These are phyloP conservation scores for Coemansia sp. DNA, from an alignment of 371 early-diverging fungal genomes.

Conservation along the genomic window DNA sequence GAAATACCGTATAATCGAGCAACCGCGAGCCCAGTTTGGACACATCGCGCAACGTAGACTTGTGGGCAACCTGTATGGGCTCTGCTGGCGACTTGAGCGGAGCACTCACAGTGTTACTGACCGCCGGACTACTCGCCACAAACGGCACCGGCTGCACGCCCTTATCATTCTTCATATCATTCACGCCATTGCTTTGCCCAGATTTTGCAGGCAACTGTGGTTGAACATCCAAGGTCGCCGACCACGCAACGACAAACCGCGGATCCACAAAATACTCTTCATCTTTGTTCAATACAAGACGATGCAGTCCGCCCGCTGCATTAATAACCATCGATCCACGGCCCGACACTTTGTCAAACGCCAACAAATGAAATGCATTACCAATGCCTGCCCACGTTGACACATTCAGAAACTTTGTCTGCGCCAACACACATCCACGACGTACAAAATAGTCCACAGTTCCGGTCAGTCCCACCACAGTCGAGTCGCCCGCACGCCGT, in stretches of 20 bases:
- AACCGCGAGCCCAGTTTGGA: constrained; percentile 2
- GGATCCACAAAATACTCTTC: constrained; percentile 76
- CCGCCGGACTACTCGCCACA: constrained; percentile 20
- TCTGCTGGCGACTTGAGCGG: constrained; percentile 32
- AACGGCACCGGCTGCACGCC: constrained; percentile 11
- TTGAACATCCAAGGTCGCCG: constrained; percentile 13
- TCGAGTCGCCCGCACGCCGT: constrained; percentile 63
- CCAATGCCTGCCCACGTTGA: constrained; percentile 56
- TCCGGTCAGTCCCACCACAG: constrained; percentile 62
- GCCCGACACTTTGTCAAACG: constrained; percentile 66
- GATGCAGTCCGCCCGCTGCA: constrained; percentile 69
- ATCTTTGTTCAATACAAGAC: constrained; percentile 63
- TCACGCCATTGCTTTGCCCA: too few relatives aligned
- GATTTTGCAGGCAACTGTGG: constrained; percentile 10
- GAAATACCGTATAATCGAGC: constrained; percentile 1
- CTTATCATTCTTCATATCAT: neutral
- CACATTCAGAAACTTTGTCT: constrained; percentile 62
- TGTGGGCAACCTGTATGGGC: constrained; percentile 18
- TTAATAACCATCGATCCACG: constrained; percentile 71
- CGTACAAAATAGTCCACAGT: constrained; percentile 65
- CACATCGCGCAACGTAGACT: constrained; percentile 11
- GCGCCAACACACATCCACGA: constrained; percentile 68
- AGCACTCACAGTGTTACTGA: constrained; percentile 20
- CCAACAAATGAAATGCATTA: constrained; percentile 46
- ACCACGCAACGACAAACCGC: constrained; percentile 53